These are phyloP conservation scores for Botrytis paeoniae DNA, from an alignment of 2,329 filamentous ascomycete species.

Conservation along the genomic window DNA sequence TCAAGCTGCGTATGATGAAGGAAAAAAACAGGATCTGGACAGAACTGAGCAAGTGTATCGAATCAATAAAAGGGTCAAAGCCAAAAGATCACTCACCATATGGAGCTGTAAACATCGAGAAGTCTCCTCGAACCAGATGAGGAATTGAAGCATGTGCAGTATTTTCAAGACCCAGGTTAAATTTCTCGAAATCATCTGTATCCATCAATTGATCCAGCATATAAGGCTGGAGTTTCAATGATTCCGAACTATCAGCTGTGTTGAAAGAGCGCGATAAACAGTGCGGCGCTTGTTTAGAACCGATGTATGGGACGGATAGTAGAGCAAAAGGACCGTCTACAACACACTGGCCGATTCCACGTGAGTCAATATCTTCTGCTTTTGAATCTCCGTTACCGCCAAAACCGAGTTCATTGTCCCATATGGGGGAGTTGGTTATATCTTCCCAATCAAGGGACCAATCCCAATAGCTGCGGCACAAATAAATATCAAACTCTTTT, in stretches of 20 bases:
- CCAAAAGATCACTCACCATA: background rate
- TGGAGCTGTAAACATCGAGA: background rate
- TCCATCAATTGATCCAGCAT: background rate
- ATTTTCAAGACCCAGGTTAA: background rate
- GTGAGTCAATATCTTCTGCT: background rate
- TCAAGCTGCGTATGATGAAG: background rate
- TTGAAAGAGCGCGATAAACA: background rate
- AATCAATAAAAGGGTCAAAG: background rate
- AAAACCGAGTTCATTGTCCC: background rate
- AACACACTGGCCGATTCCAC: background rate
- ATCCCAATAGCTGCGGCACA: no score
- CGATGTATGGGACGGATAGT: background rate
- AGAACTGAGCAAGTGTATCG: background rate
- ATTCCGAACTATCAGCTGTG: background rate
- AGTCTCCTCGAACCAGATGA: background rate
- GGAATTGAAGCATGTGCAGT: background rate
- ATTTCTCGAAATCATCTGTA: background rate
- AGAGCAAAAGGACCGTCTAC: background rate
- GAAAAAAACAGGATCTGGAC: background rate
- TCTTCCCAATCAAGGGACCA: no score
- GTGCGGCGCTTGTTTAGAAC: background rate
- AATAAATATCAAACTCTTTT: no score
- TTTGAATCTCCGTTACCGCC: background rate
- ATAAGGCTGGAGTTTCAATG: background rate
- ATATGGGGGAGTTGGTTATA: no score